Percentiles rank a stretch among this genome's conserved stretches.
These are phyloP conservation scores for Cordyceps farinosa DNA, from an alignment of 2,329 filamentous ascomycete genomes.

Conservation along the genomic window DNA sequence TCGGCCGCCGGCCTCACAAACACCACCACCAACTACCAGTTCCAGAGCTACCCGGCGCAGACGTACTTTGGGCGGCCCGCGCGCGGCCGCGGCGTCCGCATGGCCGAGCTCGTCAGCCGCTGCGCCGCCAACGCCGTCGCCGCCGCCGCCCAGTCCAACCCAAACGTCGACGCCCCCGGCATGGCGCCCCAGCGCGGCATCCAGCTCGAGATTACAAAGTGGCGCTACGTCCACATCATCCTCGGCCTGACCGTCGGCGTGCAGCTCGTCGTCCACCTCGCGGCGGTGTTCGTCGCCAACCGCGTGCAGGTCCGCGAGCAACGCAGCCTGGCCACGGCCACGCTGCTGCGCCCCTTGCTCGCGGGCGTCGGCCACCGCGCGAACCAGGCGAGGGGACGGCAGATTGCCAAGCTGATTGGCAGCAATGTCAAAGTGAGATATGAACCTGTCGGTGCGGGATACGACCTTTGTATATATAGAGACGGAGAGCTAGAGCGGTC, in stretches of 20 bases:
- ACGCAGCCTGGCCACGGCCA: slow-evolving; percentile 23
- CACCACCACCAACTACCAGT: slow-evolving; percentile 27
- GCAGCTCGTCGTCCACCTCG: slow-evolving; percentile 29
- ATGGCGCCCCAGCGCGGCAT: slow-evolving; percentile 27
- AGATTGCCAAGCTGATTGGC: slow-evolving; percentile 19
- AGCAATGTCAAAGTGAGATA: slow-evolving; percentile 1
- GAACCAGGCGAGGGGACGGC: slow-evolving; percentile 21
- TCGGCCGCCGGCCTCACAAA: slow-evolving; percentile 23
- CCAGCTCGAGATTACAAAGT: slow-evolving; percentile 31
- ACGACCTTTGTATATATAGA: slow-evolving; percentile 15
- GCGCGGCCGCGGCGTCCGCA: slow-evolving; percentile 28
- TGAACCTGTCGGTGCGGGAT: slow-evolving; percentile 2
- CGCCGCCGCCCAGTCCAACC: slow-evolving; percentile 31
- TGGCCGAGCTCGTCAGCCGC: slow-evolving; percentile 36
- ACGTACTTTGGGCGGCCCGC: slow-evolving; percentile 34
- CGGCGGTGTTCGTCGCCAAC: slow-evolving; percentile 25
- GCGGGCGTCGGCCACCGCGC: slow-evolving; percentile 19
- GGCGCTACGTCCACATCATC: slow-evolving; percentile 32
- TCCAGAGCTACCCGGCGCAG: slow-evolving; percentile 41
- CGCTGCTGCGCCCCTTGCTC: slow-evolving; percentile 23
- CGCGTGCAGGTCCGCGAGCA: slow-evolving; percentile 28
- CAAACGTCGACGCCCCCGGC: slow-evolving; percentile 26
- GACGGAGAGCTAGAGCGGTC: not conserved
- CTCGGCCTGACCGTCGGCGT: slow-evolving; percentile 30
- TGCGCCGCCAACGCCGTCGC: slow-evolving; percentile 37